Evolutionary conservation across 345 rosid species (phyloP).

Genomic region (Eucalyptus fibrosa): DNA sequence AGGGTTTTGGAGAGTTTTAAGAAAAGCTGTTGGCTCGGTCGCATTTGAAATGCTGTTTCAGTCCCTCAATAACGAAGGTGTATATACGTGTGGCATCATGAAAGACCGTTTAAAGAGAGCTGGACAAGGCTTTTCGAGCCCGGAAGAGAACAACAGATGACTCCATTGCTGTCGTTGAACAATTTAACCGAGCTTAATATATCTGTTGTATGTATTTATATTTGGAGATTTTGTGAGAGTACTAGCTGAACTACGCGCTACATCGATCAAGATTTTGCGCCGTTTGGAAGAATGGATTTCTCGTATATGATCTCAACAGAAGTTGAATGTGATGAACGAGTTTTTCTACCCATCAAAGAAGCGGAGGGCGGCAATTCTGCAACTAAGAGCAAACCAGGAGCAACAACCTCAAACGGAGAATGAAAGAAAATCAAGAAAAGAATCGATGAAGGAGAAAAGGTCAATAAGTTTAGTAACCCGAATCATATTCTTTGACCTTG

Average conservation of each 20-base stretch:
- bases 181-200: neutral
- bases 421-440: neutral
- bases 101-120: neutral
- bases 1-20: neutral
- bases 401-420: neutral
- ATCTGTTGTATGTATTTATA: neutral
- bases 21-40: neutral
- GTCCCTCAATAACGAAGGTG: neutral
- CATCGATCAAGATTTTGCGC: neutral
- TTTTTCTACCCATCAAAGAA: neutral
- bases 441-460: neutral
- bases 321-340: neutral
- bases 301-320: neutral
- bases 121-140: neutral
- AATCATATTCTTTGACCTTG: neutral
- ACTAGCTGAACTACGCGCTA: neutral
- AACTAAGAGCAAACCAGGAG: neutral
- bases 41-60: neutral
- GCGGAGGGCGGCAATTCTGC: neutral
- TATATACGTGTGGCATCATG: neutral
- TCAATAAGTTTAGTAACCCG: neutral
- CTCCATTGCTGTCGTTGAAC: neutral
- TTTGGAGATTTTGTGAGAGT: neutral
- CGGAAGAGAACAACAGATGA: neutral
- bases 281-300: neutral